Conservation (phyloP, 176 grass and related monocot genomes). For the Carex littledalei region DNA sequence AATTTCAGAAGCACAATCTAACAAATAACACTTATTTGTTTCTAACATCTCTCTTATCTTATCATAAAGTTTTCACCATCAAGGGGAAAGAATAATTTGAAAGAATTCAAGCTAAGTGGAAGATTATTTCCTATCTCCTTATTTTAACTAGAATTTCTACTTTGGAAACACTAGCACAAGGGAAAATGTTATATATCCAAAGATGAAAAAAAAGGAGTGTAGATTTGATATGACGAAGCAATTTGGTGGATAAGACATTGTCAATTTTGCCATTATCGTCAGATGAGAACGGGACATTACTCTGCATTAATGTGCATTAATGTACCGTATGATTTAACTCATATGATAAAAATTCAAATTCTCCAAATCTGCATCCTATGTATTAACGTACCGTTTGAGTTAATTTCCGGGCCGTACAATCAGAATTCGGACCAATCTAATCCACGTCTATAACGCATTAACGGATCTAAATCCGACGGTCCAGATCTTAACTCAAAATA, state of each 20-base stretch:
- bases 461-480: too few species aligned
- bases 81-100: conserved; percentile 21
- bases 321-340: too few species aligned
- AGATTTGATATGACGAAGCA: conserved; percentile 48
- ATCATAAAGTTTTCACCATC: conserved; percentile 55
- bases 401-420: too few species aligned
- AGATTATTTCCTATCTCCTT: conserved; percentile 11
- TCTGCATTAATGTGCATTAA: too few species aligned
- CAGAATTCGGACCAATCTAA: too few species aligned
- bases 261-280: conserved; percentile 58
- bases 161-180: conserved; percentile 2
- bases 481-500: too few species aligned
- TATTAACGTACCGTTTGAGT: too few species aligned
- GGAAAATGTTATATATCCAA: not conserved
- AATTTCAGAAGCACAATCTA: conserved; percentile 79
- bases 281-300: conserved; percentile 10
- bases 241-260: conserved; percentile 34
- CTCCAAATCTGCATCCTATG: too few species aligned
- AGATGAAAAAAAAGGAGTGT: conserved; percentile 11
- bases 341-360: too few species aligned
- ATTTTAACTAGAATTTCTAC: conserved; percentile 12
- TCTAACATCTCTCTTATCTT: conserved; percentile 70
- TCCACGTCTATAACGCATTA: too few species aligned
- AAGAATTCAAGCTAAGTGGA: conserved; percentile 1
- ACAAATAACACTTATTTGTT: conserved; percentile 78